Conservation (phyloP, 805 yeast genomes). For the Metschnikowia picachoensis region DNA sequence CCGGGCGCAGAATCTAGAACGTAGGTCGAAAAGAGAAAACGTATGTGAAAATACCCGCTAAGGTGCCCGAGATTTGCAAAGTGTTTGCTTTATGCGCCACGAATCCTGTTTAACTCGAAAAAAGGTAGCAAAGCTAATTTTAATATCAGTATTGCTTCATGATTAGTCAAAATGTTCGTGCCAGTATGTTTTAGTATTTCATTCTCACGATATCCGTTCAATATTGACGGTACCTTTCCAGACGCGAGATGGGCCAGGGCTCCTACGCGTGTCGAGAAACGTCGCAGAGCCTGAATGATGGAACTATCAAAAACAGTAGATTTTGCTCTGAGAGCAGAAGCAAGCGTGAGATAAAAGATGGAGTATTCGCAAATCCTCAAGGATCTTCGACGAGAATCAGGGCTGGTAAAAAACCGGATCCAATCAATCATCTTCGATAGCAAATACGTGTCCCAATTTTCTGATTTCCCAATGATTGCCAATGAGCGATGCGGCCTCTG, state of each 20-base stretch:
- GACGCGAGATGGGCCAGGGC: neutral
- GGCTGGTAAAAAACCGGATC: slow-evolving; percentile 58
- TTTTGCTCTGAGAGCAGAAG: neutral
- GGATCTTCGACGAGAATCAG: slow-evolving; percentile 50
- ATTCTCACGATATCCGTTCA: no score
- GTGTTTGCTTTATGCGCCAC: no score
- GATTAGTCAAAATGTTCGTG: no score
- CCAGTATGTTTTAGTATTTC: no score
- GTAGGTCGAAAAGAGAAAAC: no score
- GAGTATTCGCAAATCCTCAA: slow-evolving; percentile 17
- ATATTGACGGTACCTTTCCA: no score
- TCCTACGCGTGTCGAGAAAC: neutral
- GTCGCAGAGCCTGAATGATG: neutral
- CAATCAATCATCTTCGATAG: slow-evolving; percentile 46
- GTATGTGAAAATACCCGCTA: no score
- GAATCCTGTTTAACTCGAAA: no score
- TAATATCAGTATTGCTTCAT: no score
- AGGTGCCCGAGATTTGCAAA: no score
- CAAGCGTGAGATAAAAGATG: slow-evolving; percentile 2
- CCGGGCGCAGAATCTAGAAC: no score
- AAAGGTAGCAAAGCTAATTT: no score
- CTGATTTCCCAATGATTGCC: slow-evolving; percentile 47
- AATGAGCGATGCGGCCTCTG: slow-evolving; percentile 87
- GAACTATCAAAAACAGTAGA: neutral
- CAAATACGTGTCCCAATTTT: slow-evolving; percentile 17